Conservation (phyloP, 495 filamentous ascomycete genomes). For the Aspergillus indologenus region DNA sequence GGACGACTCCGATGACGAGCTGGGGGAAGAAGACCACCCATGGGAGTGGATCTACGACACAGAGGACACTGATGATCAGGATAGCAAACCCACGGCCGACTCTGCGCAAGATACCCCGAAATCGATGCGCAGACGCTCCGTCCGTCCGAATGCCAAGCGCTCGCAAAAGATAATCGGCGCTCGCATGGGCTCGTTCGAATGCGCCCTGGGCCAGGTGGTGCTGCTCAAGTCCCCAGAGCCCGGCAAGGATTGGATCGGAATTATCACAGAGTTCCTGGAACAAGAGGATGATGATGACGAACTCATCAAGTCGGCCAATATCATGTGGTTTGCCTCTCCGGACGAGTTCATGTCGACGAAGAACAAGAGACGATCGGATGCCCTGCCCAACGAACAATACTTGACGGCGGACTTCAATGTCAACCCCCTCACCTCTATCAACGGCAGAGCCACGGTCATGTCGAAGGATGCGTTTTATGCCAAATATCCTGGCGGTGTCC, state of each 20-base stretch:
- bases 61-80: constrained; percentile 24
- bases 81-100: constrained; percentile 21
- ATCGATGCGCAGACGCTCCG: constrained; percentile 32
- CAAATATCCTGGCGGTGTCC: constrained; percentile 70
- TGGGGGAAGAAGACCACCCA: constrained; percentile 76
- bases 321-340: constrained; percentile 90
- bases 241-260: constrained; percentile 84
- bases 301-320: constrained; percentile 59
- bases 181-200: constrained; percentile 80
- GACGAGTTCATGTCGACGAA: constrained; percentile 75
- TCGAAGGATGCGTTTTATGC: constrained; percentile 63
- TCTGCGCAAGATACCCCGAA: constrained; percentile 36
- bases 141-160: constrained; percentile 24
- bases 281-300: constrained; percentile 58
- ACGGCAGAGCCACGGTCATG: constrained; percentile 78
- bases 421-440: constrained; percentile 85
- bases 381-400: constrained; percentile 85
- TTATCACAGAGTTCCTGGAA: constrained; percentile 75
- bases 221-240: constrained; percentile 80
- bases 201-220: constrained; percentile 74
- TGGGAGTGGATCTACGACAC: constrained; percentile 90
- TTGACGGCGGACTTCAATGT: constrained; percentile 79
- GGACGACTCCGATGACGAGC: constrained; percentile 90
- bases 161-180: constrained; percentile 68
- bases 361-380: constrained; percentile 80